These are phyloP conservation scores for Cicer arietinum DNA, from an alignment of 306 rosid species.

Conservation along the genomic window DNA sequence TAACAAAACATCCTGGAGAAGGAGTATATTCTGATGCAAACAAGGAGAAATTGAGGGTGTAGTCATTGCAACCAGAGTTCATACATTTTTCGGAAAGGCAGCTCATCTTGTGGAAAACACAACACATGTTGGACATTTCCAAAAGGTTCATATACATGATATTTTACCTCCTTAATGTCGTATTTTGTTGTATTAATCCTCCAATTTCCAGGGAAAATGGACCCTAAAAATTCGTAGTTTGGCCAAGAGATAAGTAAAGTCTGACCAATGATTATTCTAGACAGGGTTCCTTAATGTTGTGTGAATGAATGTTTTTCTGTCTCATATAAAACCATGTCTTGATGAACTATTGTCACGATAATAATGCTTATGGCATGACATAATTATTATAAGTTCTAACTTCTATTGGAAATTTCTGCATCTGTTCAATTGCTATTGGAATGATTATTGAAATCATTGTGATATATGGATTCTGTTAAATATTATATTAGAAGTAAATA, in stretches of 20 bases:
- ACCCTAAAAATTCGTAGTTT: too few relatives aligned
- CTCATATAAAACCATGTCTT: not conserved
- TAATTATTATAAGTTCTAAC: conserved; percentile 63
- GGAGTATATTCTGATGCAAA: conserved; percentile 82
- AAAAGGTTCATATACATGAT: conserved; percentile 54
- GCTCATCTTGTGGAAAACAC: conserved; percentile 89
- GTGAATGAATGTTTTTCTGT: conserved; percentile 19
- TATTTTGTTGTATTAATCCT: too few relatives aligned
- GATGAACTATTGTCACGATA: not conserved
- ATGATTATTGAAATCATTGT: conserved; percentile 69
- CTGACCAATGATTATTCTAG: too few relatives aligned
- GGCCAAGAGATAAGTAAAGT: too few relatives aligned
- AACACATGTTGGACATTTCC: conserved; percentile 80
- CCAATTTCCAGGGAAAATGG: too few relatives aligned
- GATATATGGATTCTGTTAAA: conserved; percentile 45
- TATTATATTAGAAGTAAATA: too few relatives aligned
- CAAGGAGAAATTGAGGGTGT: conserved; percentile 83
- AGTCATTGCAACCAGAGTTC: conserved; percentile 85
- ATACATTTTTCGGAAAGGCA: conserved; percentile 80
- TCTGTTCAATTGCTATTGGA: conserved; percentile 77
- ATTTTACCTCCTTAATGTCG: not conserved
- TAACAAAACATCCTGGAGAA: conserved; percentile 61
- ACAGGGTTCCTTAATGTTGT: not conserved
- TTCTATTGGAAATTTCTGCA: conserved; percentile 76
- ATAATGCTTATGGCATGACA: not conserved